Conservation (phyloP, 1,284 basidiomycete species). For the Meripilus lineatus region DNA sequence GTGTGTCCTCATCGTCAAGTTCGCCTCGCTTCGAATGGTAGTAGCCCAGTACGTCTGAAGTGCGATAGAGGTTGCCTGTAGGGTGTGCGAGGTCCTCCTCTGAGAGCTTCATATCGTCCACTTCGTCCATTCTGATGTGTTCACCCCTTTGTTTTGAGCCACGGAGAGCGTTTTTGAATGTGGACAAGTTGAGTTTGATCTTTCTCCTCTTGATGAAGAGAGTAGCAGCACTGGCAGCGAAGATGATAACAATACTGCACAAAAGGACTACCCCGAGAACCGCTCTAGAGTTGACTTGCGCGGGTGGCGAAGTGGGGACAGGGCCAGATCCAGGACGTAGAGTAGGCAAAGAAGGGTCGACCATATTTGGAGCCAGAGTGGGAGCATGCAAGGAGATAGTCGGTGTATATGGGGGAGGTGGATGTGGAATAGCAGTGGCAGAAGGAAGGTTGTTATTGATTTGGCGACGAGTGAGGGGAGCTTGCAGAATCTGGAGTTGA, state of each 20-base stretch:
- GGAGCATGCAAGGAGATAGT: slow-evolving; percentile 12
- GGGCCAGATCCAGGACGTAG: neutral
- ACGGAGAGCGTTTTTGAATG: neutral
- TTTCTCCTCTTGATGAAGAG: slow-evolving; percentile 3
- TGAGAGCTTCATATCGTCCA: no score
- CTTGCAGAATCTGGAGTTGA: no score
- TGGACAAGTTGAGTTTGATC: neutral
- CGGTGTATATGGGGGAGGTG: slow-evolving; percentile 13
- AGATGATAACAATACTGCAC: slow-evolving; percentile 1
- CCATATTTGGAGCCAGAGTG: slow-evolving; percentile 5
- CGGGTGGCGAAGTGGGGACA: slow-evolving; percentile 2
- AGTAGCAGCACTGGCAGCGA: slow-evolving; percentile 1
- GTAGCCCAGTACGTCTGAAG: neutral
- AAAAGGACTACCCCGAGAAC: slow-evolving; percentile 11
- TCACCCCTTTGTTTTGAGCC: neutral
- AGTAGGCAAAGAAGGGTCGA: slow-evolving; percentile 1
- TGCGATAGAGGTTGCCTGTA: neutral
- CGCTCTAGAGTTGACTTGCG: slow-evolving; percentile 12
- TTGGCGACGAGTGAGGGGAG: no score
- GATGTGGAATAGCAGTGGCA: slow-evolving; percentile 3
- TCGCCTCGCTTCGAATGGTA: no score
- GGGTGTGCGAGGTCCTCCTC: neutral
- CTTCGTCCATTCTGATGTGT: no score
- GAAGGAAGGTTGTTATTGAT: no score
- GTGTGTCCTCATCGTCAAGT: neutral